phyloP scores from a whole-genome alignment of 768 basidiomycete species.

The Hemileccinum rubropunctum region DNA sequence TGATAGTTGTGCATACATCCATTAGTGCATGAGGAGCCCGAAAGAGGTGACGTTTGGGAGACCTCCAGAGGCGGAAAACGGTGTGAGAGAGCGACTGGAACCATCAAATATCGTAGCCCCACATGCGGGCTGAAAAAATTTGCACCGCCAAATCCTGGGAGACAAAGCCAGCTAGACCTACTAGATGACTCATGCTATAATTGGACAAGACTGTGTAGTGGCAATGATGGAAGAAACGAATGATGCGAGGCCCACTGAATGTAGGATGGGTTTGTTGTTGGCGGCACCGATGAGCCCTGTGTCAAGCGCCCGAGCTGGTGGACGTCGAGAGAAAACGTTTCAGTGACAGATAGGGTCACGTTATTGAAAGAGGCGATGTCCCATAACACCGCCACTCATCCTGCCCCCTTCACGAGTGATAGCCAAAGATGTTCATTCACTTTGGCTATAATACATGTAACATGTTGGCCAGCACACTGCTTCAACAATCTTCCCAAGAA shows the following conservation, averaged over 20 bases:
- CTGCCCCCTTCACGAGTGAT: too few species aligned
- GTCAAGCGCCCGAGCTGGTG: too few species aligned
- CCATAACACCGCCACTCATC: too few species aligned
- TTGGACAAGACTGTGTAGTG: conserved; percentile 29
- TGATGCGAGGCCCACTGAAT: conserved; percentile 8
- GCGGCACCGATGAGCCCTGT: conserved; percentile 6
- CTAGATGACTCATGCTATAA: conserved; percentile 22
- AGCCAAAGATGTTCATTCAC: too few species aligned
- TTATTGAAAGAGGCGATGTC: too few species aligned
- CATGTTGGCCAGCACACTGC: too few species aligned
- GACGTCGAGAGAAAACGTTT: too few species aligned
- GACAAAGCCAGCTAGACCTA: conserved; percentile 59
- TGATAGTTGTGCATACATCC: conserved; percentile 80
- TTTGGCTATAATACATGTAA: too few species aligned
- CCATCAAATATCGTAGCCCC: conserved; percentile 83
- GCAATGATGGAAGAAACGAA: conserved; percentile 12
- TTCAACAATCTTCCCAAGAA: too few species aligned
- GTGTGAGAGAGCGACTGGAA: conserved; percentile 49
- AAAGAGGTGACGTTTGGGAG: conserved; percentile 66
- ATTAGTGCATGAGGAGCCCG: conserved; percentile 63
- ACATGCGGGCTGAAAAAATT: conserved; percentile 67
- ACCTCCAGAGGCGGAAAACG: conserved; percentile 36
- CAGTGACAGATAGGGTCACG: too few species aligned
- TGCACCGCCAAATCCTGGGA: conserved; percentile 74
- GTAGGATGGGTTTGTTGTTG: background rate